Conservation (phyloP, 2,329 filamentous ascomycete species). For the Exophiala aquamarina region DNA sequence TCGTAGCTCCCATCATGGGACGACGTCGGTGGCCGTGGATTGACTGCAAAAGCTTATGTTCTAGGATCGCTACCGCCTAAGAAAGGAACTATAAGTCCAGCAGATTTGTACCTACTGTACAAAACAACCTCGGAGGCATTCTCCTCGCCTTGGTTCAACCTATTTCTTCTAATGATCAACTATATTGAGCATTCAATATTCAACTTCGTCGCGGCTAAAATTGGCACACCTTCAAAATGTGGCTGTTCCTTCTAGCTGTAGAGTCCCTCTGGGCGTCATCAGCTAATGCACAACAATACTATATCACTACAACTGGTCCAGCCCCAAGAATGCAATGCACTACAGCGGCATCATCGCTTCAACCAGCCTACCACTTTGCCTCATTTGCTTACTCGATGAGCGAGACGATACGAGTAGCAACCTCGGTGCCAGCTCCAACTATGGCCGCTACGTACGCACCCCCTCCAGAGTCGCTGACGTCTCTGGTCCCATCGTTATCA, state of each 20-base stretch:
- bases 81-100: too few species aligned
- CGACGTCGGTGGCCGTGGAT: too few species aligned
- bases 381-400: constrained; percentile 33
- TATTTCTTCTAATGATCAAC: too few species aligned
- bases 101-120: too few species aligned
- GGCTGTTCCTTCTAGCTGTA: not conserved
- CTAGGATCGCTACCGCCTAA: too few species aligned
- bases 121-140: too few species aligned
- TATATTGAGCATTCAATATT: too few species aligned
- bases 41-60: too few species aligned
- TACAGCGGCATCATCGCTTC: constrained; percentile 11
- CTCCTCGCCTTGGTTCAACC: too few species aligned
- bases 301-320: constrained; percentile 30
- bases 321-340: constrained; percentile 30
- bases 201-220: too few species aligned
- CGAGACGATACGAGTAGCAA: constrained; percentile 34
- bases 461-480: constrained; percentile 28
- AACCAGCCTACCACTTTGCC: constrained; percentile 30
- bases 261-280: not conserved
- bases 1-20: too few species aligned
- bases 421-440: constrained; percentile 33
- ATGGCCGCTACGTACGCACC: constrained; percentile 33
- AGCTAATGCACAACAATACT: constrained; percentile 29
- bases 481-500: constrained; percentile 27
- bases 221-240: not conserved